Percentiles rank a stretch among this genome's conserved stretches.
These are phyloP conservation scores for Gigaspora rosea DNA, from an alignment of 192 early-diverging fungal species.

Conservation along the genomic window DNA sequence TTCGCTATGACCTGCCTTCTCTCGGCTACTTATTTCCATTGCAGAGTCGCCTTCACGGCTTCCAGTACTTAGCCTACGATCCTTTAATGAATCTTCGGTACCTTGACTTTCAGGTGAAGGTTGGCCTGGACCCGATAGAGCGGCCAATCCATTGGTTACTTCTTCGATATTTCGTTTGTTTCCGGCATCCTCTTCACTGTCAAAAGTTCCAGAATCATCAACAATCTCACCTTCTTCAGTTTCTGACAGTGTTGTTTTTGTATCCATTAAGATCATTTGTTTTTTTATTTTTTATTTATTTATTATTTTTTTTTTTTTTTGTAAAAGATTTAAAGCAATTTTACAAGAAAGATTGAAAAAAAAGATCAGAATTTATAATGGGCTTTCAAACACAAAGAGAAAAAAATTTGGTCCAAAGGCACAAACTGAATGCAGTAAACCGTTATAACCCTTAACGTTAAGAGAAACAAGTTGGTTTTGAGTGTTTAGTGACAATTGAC, in stretches of 20 bases:
- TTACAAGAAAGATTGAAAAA: conserved; percentile 22
- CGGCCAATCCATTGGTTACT: conserved; percentile 30
- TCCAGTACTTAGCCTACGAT: conserved; percentile 14
- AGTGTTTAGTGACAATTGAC: too few species aligned
- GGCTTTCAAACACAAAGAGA: conserved; percentile 2
- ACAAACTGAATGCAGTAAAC: conserved; percentile 23
- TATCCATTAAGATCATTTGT: conserved; percentile 21
- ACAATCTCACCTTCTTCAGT: conserved; percentile 35
- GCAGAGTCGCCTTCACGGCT: conserved; percentile 14
- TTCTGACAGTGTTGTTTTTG: conserved; percentile 29
- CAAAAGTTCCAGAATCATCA: conserved; percentile 28
- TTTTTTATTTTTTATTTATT: too few species aligned
- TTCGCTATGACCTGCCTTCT: background rate
- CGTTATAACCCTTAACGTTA: background rate
- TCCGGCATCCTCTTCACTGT: conserved; percentile 18
- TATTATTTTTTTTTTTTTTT: background rate
- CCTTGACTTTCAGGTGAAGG: conserved; percentile 31
- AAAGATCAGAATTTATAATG: conserved; percentile 16
- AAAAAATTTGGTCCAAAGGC: conserved; percentile 7
- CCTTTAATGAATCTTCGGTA: conserved; percentile 22
- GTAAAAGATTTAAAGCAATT: background rate
- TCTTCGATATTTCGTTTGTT: conserved; percentile 21
- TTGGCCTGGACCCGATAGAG: conserved; percentile 17
- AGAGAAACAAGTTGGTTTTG: too few species aligned
- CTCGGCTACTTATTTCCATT: conserved; percentile 1